These are phyloP conservation scores for Cenchrus fungigraminus DNA, from an alignment of 176 grass and related monocot species.

Conservation along the genomic window DNA sequence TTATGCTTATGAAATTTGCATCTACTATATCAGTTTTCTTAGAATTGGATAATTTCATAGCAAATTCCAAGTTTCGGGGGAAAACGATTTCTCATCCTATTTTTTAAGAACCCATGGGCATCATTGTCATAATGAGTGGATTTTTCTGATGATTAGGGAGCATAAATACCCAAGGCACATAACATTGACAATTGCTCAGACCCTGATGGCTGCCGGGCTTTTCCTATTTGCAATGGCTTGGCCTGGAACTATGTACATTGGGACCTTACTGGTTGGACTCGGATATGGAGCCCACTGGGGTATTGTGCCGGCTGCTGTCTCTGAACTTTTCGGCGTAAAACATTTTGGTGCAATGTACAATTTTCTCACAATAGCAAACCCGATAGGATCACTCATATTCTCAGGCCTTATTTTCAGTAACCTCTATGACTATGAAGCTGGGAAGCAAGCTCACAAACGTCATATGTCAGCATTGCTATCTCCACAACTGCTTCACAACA, in stretches of 20 bases:
- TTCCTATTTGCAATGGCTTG: constrained; percentile 90
- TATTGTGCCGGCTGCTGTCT: constrained; percentile 69
- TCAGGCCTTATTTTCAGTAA: constrained; percentile 71
- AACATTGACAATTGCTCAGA: constrained; percentile 60
- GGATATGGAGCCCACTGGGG: constrained; percentile 91
- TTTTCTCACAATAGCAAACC: constrained; percentile 88
- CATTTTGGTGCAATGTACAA: constrained; percentile 89
- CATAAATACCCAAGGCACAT: constrained; percentile 73
- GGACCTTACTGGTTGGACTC: constrained; percentile 72
- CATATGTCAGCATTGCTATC: constrained; percentile 19
- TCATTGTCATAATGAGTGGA: background rate
- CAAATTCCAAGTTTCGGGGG: background rate
- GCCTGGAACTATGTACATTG: constrained; percentile 87
- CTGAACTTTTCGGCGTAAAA: constrained; percentile 79
- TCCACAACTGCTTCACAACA: constrained; percentile 8
- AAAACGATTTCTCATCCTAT: background rate
- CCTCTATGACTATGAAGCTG: constrained; percentile 67
- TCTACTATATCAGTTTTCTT: background rate
- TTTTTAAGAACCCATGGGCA: background rate
- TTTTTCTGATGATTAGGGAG: constrained; percentile 57
- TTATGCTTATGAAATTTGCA: background rate
- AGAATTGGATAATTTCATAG: background rate
- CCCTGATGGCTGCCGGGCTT: constrained; percentile 68
- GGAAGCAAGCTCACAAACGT: constrained; percentile 54
- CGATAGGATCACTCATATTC: constrained; percentile 69